phyloP scores from a whole-genome alignment of 169 alveolate species.

The Perkinsus chesapeaki region DNA sequence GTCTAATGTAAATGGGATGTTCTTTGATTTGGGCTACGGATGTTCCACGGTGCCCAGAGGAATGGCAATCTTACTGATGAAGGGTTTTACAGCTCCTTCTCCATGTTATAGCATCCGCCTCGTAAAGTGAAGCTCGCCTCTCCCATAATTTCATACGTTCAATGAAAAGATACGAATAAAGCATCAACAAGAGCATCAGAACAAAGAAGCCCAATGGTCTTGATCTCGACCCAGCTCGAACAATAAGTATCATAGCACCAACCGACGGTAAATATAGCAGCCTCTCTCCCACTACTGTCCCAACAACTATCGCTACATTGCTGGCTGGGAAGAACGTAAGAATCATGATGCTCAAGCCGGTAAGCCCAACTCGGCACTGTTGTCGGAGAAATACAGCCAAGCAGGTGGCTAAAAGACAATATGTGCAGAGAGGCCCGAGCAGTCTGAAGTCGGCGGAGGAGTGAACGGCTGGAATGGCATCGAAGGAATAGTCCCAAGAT shows the following conservation, averaged over 20 bases:
- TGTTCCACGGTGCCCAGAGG: no score
- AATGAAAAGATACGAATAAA: not conserved
- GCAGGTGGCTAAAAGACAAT: not conserved
- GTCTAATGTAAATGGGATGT: no score
- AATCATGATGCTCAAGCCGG: not conserved
- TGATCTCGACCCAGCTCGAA: not conserved
- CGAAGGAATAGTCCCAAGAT: not conserved
- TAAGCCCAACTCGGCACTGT: not conserved
- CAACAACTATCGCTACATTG: not conserved
- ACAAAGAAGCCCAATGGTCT: not conserved
- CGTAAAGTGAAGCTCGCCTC: not conserved
- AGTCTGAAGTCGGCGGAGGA: not conserved
- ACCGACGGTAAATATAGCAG: not conserved
- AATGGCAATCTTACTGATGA: not conserved
- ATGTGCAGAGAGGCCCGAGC: not conserved
- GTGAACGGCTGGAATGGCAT: not conserved
- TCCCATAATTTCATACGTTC: not conserved
- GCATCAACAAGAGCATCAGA: not conserved
- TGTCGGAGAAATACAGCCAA: not conserved
- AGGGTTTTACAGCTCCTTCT: not conserved
- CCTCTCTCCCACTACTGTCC: not conserved
- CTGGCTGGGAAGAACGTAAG: not conserved
- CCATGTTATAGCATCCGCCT: not conserved
- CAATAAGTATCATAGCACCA: not conserved
- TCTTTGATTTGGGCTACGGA: no score